Evolutionary conservation across 352 stramenopile species (phyloP).

Genomic region (Globisporangium spiculum): DNA sequence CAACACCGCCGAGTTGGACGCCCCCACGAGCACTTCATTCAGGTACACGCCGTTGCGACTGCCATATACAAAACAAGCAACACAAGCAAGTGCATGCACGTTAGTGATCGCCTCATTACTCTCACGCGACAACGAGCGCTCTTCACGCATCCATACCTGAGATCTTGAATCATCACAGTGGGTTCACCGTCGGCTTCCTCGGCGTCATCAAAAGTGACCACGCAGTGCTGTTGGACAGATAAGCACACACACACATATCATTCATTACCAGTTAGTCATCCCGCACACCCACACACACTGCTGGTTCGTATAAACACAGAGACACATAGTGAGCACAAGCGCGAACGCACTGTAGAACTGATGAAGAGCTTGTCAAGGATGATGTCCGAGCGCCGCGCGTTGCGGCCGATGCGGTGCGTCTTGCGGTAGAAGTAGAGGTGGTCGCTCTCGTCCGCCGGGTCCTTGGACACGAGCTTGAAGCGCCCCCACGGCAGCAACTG

Average conservation of each 20-base stretch:
- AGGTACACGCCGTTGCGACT: slow-evolving; percentile 74
- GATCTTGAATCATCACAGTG: slow-evolving; percentile 44
- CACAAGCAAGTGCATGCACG: background rate
- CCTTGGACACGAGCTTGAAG: slow-evolving; percentile 60
- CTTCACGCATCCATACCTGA: slow-evolving; percentile 39
- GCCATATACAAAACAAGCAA: background rate
- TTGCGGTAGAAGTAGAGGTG: slow-evolving; percentile 57
- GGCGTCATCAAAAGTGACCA: slow-evolving; percentile 35
- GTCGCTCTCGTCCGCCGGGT: slow-evolving; percentile 47
- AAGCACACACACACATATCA: slow-evolving; percentile 7
- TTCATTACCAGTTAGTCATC: background rate
- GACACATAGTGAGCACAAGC: background rate
- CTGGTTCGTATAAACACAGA: background rate
- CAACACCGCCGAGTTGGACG: slow-evolving; percentile 29
- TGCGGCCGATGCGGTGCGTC: slow-evolving; percentile 54
- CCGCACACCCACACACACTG: background rate
- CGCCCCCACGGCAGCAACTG: slow-evolving; percentile 42
- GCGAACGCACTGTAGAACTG: slow-evolving; percentile 54
- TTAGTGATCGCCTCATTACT: background rate
- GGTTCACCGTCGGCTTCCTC: slow-evolving; percentile 19
- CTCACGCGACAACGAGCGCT: background rate
- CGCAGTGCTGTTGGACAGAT: slow-evolving; percentile 47
- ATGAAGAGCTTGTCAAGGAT: slow-evolving; percentile 61
- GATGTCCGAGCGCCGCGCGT: slow-evolving; percentile 37
- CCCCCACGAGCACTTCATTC: slow-evolving; percentile 57